phyloP scores from a whole-genome alignment of 805 yeast genomes.

The Kuraishia borneana region DNA sequence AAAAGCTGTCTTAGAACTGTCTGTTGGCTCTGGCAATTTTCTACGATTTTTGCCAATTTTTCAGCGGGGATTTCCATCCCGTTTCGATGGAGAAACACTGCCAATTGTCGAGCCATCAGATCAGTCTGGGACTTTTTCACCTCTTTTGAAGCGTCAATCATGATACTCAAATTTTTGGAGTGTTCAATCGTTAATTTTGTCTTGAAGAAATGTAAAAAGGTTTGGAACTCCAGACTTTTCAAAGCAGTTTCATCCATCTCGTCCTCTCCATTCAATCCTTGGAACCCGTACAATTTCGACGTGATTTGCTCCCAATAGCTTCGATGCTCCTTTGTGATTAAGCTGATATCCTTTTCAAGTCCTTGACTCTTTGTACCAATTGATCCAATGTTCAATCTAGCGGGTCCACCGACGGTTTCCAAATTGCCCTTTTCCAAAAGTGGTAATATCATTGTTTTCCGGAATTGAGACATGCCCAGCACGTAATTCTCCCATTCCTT shows the following conservation, averaged over 20 bases:
- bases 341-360: slow-evolving; percentile 4
- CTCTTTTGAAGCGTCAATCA: slow-evolving; percentile 25
- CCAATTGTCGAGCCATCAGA: slow-evolving; percentile 26
- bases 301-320: slow-evolving; percentile 38
- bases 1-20: slow-evolving; percentile 27
- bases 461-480: slow-evolving; percentile 22
- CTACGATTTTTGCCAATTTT: slow-evolving; percentile 25
- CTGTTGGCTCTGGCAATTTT: slow-evolving; percentile 25
- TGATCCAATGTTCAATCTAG: slow-evolving; percentile 15
- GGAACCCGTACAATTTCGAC: slow-evolving; percentile 16
- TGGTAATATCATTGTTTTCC: slow-evolving; percentile 18
- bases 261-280: slow-evolving; percentile 16
- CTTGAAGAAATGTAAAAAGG: slow-evolving; percentile 27
- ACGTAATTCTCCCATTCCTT: slow-evolving; percentile 23
- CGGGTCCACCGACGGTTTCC: slow-evolving; percentile 8
- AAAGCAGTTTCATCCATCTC: slow-evolving; percentile 22
- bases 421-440: slow-evolving; percentile 19
- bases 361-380: slow-evolving; percentile 11
- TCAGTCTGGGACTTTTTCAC: slow-evolving; percentile 24
- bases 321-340: slow-evolving; percentile 28
- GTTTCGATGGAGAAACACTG: slow-evolving; percentile 31
- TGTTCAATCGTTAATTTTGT: slow-evolving; percentile 24
- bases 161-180: slow-evolving; percentile 29
- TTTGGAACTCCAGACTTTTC: slow-evolving; percentile 16
- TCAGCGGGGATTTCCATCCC: slow-evolving; percentile 34